Evolutionary conservation across 2,329 filamentous ascomycete genomes (phyloP).

Genomic region (Lasiodiplodia theobromae): DNA sequence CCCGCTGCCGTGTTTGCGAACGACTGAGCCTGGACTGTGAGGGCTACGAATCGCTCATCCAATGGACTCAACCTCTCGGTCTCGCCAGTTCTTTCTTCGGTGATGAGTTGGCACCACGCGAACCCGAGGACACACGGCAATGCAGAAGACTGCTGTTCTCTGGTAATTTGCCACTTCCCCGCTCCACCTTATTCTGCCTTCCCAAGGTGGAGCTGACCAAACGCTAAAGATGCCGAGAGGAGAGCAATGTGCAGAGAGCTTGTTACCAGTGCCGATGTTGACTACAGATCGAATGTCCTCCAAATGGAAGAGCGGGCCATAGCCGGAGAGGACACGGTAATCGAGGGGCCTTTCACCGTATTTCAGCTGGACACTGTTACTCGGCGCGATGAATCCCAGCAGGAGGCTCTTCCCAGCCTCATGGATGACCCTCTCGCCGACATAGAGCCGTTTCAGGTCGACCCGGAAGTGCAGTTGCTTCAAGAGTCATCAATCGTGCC

Average conservation of each 20-base stretch:
- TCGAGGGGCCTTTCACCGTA: conserved; percentile 1
- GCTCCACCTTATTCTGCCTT: background rate
- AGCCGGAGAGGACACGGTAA: background rate
- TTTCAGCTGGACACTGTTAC: background rate
- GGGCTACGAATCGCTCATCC: conserved; percentile 7
- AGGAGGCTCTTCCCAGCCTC: background rate
- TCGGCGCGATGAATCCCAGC: background rate
- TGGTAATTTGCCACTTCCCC: background rate
- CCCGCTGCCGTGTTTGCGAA: conserved; percentile 6
- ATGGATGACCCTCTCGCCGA: background rate
- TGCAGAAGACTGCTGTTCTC: conserved; percentile 11
- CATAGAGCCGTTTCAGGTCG: background rate
- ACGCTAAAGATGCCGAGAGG: conserved; percentile 5
- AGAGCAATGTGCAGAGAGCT: conserved; percentile 18
- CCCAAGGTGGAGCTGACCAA: background rate
- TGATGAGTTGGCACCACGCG: background rate
- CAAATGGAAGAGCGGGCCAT: conserved; percentile 3
- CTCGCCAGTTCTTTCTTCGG: conserved; percentile 9
- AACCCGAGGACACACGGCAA: conserved; percentile 1
- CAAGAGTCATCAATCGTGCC: background rate
- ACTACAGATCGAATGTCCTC: background rate
- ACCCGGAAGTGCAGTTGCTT: background rate
- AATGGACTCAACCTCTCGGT: conserved; percentile 17
- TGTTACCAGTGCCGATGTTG: background rate
- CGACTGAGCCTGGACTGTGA: conserved; percentile 17